Evolutionary conservation across 371 early-diverging fungal genomes (phyloP), one percentile per base, ranked within the genome.

Genomic region (Phascolomyces articulosus): DNA sequence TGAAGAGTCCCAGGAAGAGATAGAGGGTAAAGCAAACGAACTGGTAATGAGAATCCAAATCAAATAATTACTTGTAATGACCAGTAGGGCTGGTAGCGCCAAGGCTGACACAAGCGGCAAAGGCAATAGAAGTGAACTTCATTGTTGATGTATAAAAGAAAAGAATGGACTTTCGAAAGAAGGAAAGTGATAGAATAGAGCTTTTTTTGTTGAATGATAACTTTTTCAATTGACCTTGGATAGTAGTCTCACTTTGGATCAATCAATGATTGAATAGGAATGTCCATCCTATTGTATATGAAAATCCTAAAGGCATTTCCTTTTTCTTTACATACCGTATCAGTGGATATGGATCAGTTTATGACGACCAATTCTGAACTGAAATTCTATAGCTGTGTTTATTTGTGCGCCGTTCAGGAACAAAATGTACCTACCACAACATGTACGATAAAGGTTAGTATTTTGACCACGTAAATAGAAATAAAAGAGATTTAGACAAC

Each of bases 281-380:
- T 51, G 51, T n/a, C n/a, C 23, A 7, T 24, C 0, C 6, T 34
- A 34, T 34, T 9, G 6, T 34, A 2, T 34, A 34, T 34, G 11
- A 9, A 6, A 9, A 34, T 9, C 11, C 7, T 15, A 24, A 51
- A 51, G 51, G 3, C 51, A 51, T 51, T 51, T 23, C 6, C 7
- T 51, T 51, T 51, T 51, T 16, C 44, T 38, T 38, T n/a, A 51
- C 51, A 51, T 51, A 51, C 51, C 51, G 23, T 51, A 51, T 34
- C 34, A 34, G 11, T 28, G 16, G 4, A 15, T 18, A 15, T 51
- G 51, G 51, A 51, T 51, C 51, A 51, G 15, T 51, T 51, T 51
- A n/a, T 23, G 23, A 51, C 51, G 51, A 24, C 21, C 23, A 51
- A 23, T 23, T 24, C 51, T 23, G 23, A 51, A 51, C 51, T 23